Evolutionary conservation across 2,329 filamentous ascomycete species (phyloP), one percentile per base, ranked within the genome.

Genomic region (Botrytis sinoallii): DNA sequence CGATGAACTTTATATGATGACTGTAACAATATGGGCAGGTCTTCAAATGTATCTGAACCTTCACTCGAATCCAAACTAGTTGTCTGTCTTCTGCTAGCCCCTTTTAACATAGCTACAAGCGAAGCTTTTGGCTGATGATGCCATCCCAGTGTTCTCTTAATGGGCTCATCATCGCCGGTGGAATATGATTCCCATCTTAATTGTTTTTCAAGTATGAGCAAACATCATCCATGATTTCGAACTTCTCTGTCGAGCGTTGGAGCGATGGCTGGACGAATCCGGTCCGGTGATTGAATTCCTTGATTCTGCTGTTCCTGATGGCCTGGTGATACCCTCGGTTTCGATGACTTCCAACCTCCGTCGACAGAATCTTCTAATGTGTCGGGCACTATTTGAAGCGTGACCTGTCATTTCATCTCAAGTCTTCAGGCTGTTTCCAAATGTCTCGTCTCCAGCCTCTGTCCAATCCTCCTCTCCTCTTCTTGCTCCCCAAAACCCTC

Each of bases 401-500:
- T 18, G 10, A 48, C 22, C 22, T 12, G 6, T n/a, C 20, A 18
- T n/a, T 52, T 7, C 14, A 22, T 18, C 29, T 72, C 20, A 40
- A 68, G 20, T 71, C 70, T n/a, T 35, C 74, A 16, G 61, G 74
- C 14, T 44, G 70, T 32, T 71, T 73, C 69, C 38, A 63, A 18
- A 14, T 16, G 6, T 14, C 44, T 44, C 52, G 59, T 46, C 12
- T 22, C 38, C 12, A 40, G 4, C 14, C 25, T 71, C 40, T 14
- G 8, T 29, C 44, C 52, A 52, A 1, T 55, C 61, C 16, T 32
- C 70, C 29, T 73, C 74, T 18, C 52, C 82, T 77, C 81, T 85
- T 81, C 83, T 85, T 79, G 84, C 84, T 32, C 84, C 83, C 89
- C 90, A 92, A 76, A 92, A 59, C 42, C 74, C 32, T 48, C 83